phyloP scores from a whole-genome alignment of 306 rosid genomes.

The Coriaria nepalensis region DNA sequence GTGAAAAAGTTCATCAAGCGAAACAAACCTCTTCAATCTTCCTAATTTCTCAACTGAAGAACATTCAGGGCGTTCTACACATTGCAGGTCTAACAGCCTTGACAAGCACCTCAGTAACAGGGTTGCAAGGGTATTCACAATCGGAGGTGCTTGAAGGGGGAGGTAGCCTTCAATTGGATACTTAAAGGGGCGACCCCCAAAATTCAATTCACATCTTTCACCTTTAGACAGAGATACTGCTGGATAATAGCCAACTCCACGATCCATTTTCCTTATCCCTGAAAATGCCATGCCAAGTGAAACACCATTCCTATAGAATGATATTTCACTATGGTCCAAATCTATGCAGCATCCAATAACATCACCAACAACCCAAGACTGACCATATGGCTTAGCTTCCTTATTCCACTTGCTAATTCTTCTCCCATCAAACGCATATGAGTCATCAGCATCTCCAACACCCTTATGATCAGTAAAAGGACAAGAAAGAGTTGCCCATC shows the following conservation, averaged over 20 bases:
- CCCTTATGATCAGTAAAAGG: constrained; percentile 86
- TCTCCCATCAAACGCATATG: constrained; percentile 95
- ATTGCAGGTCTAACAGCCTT: constrained; percentile 67
- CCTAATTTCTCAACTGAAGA: constrained; percentile 67
- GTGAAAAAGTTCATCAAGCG: constrained; percentile 52
- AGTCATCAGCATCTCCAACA: constrained; percentile 91
- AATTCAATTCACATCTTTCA: constrained; percentile 81
- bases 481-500: constrained; percentile 91
- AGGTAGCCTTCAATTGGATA: constrained; percentile 69
- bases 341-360: constrained; percentile 96
- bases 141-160: constrained; percentile 74
- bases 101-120: constrained; percentile 65
- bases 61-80: constrained; percentile 40
- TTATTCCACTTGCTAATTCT: constrained; percentile 91
- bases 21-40: constrained; percentile 63
- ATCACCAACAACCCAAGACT: constrained; percentile 93
- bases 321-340: constrained; percentile 66
- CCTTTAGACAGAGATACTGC: constrained; percentile 93
- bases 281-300: constrained; percentile 82
- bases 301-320: constrained; percentile 75
- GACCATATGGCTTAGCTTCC: constrained; percentile 71
- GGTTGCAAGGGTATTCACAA: constrained; percentile 26
- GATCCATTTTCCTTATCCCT: constrained; percentile 75
- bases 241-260: constrained; percentile 75
- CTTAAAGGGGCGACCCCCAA: constrained; percentile 79